Evolutionary conservation across 2,329 filamentous ascomycete genomes (phyloP).

Genomic region (Calonectria henricotiae): DNA sequence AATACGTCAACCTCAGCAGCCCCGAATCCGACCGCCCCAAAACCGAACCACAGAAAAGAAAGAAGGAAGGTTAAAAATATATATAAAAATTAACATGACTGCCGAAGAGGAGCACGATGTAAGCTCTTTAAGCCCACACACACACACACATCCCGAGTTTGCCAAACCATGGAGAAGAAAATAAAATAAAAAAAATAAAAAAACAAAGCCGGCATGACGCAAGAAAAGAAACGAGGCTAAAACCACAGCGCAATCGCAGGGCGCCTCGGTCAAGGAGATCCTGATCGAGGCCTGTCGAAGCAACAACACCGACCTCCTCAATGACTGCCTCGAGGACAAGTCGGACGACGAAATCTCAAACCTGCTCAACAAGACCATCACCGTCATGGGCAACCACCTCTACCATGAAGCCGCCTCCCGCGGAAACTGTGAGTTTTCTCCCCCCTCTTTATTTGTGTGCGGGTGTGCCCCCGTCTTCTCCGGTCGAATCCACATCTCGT

Average conservation of each 20-base stretch:
- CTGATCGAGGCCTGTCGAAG: constrained; percentile 94
- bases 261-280: constrained; percentile 87
- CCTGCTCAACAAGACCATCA: constrained; percentile 88
- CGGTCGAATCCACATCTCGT: not conserved
- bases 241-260: constrained; percentile 66
- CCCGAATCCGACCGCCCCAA: too few species aligned
- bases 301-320: constrained; percentile 90
- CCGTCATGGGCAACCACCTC: constrained; percentile 89
- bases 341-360: constrained; percentile 78
- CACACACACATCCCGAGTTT: too few species aligned
- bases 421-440: constrained; percentile 83
- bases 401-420: constrained; percentile 90
- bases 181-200: too few species aligned
- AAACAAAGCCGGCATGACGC: too few species aligned
- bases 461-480: constrained; percentile 2
- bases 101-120: constrained; percentile 60
- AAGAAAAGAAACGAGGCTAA: not conserved
- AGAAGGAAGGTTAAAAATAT: too few species aligned
- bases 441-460: constrained; percentile 12
- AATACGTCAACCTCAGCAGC: too few species aligned
- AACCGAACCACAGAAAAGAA: too few species aligned
- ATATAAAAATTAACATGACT: constrained; percentile 35
- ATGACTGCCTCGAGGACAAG: constrained; percentile 78
- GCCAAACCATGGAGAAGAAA: too few species aligned
- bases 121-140: constrained; percentile 26